Percentiles rank a stretch among this genome's conserved stretches.
phyloP scores from a whole-genome alignment of 2,329 filamentous ascomycete species.

The Cercospora sojina region DNA sequence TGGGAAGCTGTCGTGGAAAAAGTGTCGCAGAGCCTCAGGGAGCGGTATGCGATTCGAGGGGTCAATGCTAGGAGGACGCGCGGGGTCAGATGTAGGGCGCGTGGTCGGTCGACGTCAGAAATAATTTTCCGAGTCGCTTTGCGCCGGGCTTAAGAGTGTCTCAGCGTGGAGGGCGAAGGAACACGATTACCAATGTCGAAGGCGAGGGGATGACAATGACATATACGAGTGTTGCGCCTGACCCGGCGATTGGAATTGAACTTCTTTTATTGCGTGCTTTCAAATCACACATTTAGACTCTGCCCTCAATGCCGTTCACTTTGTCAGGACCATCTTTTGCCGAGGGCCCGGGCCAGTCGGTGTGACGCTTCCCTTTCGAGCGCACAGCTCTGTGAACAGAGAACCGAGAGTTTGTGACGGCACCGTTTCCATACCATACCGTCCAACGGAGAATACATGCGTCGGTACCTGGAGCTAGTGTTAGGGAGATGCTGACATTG shows the following conservation, averaged over 20 bases:
- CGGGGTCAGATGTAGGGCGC: neutral
- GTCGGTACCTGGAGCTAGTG: neutral
- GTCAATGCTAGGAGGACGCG: neutral
- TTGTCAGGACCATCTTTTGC: slow-evolving; percentile 1
- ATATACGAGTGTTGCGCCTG: neutral
- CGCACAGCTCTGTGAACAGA: neutral
- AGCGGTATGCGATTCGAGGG: neutral
- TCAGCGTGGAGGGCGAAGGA: neutral
- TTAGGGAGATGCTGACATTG: neutral
- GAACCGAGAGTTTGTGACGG: neutral
- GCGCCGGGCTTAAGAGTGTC: neutral
- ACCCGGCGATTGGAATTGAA: neutral
- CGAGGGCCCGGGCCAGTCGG: neutral
- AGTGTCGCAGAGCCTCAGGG: neutral
- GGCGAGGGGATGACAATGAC: slow-evolving; percentile 3
- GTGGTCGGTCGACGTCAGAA: neutral
- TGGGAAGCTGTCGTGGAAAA: neutral
- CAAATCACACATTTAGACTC: slow-evolving; percentile 7
- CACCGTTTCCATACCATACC: neutral
- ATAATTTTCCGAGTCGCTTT: slow-evolving; percentile 5
- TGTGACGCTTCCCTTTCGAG: neutral
- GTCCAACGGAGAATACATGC: neutral
- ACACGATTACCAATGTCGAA: slow-evolving; percentile 9
- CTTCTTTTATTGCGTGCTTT: slow-evolving; percentile 8
- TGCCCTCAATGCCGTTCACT: slow-evolving; percentile 3